Conservation (phyloP, 2,329 filamentous ascomycete species). For the Penicillium sp. region DNA sequence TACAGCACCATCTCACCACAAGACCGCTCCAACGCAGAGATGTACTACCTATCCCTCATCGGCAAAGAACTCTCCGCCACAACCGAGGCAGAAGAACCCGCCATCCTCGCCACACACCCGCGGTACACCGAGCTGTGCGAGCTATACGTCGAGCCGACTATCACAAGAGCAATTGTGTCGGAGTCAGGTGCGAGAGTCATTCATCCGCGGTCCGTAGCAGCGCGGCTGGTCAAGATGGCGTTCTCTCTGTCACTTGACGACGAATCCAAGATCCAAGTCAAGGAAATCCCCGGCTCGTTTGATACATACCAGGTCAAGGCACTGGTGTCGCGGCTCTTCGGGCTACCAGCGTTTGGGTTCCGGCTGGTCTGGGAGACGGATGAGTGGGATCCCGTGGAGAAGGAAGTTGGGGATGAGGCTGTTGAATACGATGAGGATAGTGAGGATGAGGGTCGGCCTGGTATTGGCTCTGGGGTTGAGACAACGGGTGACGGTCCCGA, state of each 20-base stretch:
- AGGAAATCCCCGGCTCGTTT: constrained; percentile 69
- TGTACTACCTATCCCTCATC: constrained; percentile 88
- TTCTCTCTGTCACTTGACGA: constrained; percentile 52
- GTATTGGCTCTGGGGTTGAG: constrained; percentile 9
- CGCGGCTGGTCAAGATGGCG: constrained; percentile 63
- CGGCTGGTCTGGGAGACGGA: constrained; percentile 83
- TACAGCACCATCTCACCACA: constrained; percentile 62
- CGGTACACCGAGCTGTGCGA: constrained; percentile 72
- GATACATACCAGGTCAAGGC: constrained; percentile 81
- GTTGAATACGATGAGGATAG: constrained; percentile 47
- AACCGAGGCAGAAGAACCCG: constrained; percentile 43
- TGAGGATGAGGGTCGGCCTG: constrained; percentile 23
- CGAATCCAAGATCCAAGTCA: constrained; percentile 32
- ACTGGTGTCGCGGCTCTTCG: constrained; percentile 70
- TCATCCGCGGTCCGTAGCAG: constrained; percentile 76
- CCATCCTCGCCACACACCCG: constrained; percentile 63
- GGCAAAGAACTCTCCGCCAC: constrained; percentile 64
- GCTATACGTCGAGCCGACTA: constrained; percentile 68
- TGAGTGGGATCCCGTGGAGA: constrained; percentile 77
- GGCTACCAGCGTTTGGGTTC: constrained; percentile 61
- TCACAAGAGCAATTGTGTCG: constrained; percentile 54
- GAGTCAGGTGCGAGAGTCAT: constrained; percentile 42
- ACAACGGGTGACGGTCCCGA: constrained; percentile 14
- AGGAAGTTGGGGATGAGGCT: constrained; percentile 58
- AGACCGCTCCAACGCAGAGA: constrained; percentile 83